phyloP scores from a whole-genome alignment of 176 grass and related monocot genomes.

The Coix lacrymajobi region DNA sequence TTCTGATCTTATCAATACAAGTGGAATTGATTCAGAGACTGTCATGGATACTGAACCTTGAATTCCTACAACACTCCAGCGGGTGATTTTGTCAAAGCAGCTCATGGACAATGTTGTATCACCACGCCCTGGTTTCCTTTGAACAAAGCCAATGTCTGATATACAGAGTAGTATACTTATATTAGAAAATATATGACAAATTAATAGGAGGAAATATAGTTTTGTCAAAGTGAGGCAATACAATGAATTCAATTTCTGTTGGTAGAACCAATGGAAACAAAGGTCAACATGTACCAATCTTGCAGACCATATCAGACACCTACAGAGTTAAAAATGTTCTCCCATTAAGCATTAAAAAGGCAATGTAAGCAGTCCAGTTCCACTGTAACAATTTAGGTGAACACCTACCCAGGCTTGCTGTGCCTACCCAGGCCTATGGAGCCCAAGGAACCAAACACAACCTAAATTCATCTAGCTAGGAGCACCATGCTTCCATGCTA shows the following conservation, averaged over 20 bases:
- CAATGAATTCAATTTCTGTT: background rate
- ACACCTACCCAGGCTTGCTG: too few relatives aligned
- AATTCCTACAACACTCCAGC: conserved; percentile 71
- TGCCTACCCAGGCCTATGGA: too few relatives aligned
- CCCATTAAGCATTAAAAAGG: background rate
- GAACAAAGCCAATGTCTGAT: conserved; percentile 39
- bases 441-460: too few relatives aligned
- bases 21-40: background rate
- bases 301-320: background rate
- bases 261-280: background rate
- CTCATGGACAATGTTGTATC: conserved; percentile 83
- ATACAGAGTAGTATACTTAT: background rate
- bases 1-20: background rate
- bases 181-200: background rate
- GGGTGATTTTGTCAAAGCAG: conserved; percentile 84
- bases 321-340: background rate
- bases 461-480: background rate
- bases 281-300: background rate
- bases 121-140: conserved; percentile 79
- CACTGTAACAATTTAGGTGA: background rate
- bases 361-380: background rate
- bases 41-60: conserved; percentile 48
- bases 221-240: background rate
- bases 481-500: background rate
- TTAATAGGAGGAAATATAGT: background rate